Evolutionary conservation across 768 basidiomycete species (phyloP).

Genomic region (Auricularia sp.): DNA sequence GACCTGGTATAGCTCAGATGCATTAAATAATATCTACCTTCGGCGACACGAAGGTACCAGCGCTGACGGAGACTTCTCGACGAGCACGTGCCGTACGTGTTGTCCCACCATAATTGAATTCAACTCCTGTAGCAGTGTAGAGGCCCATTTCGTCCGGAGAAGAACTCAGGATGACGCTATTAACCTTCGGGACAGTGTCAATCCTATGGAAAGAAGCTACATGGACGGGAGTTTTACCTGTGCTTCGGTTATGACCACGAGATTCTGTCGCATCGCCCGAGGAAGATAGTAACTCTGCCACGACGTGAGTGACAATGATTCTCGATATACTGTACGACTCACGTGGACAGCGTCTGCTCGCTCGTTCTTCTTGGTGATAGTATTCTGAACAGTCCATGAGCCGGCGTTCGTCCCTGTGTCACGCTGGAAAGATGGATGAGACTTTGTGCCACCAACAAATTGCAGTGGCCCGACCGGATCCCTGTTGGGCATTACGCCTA

Average conservation of each 20-base stretch:
- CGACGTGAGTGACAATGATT: background rate
- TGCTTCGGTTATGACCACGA: background rate
- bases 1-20: background rate
- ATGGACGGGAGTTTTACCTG: background rate
- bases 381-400: background rate
- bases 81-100: constrained; percentile 27
- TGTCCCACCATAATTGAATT: background rate
- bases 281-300: background rate
- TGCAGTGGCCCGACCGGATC: background rate
- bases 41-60: constrained; percentile 12
- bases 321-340: background rate
- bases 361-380: background rate
- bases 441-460: background rate
- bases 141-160: background rate
- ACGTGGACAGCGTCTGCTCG: background rate
- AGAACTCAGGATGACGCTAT: background rate
- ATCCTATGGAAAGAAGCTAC: too few relatives aligned
- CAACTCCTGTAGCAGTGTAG: background rate
- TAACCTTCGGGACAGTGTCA: background rate
- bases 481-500: background rate
- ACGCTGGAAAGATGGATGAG: background rate
- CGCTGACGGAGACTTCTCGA: constrained; percentile 42
- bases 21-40: background rate
- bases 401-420: background rate
- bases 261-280: background rate